Evolutionary conservation across 345 rosid genomes (phyloP).

Genomic region (Bruguiera parviflora): DNA sequence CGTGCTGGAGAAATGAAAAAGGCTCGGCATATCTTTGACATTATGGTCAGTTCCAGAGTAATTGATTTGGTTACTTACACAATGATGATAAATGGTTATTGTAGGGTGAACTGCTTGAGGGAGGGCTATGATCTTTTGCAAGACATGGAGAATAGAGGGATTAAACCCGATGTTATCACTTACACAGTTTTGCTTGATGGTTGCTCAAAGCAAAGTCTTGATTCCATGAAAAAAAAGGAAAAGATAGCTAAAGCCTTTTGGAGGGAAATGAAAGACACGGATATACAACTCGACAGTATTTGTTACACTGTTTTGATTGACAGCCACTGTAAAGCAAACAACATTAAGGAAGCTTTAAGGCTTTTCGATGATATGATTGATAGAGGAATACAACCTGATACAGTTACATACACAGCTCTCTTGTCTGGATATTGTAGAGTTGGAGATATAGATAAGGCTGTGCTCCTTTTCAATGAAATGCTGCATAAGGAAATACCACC

Average conservation of each 20-base stretch:
- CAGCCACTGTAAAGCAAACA: conserved; percentile 44
- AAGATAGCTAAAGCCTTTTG: conserved; percentile 18
- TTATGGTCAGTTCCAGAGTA: conserved; percentile 31
- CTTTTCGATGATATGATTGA: conserved; percentile 48
- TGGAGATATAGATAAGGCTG: conserved; percentile 45
- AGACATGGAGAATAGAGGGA: conserved; percentile 58
- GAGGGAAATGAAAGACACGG: conserved; percentile 37
- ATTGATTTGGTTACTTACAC: conserved; percentile 50
- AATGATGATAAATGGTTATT: conserved; percentile 61
- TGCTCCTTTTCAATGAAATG: conserved; percentile 40
- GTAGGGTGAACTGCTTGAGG: conserved; percentile 37
- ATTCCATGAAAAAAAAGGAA: conserved; percentile 16
- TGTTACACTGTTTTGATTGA: conserved; percentile 65
- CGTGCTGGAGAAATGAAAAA: conserved; percentile 34
- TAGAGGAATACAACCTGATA: conserved; percentile 60
- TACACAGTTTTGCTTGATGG: conserved; percentile 60
- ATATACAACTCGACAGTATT: conserved; percentile 45
- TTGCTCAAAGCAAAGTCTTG: conserved; percentile 24
- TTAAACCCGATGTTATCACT: conserved; percentile 54
- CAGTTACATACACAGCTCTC: conserved; percentile 50
- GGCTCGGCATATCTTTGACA: conserved; percentile 42
- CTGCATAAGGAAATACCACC: conserved; percentile 30
- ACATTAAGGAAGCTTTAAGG: conserved; percentile 37
- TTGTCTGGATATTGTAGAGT: conserved; percentile 36
- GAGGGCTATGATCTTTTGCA: conserved; percentile 44